phyloP scores from a whole-genome alignment of 495 filamentous ascomycete species.

The Astrothelium macrocarpum region DNA sequence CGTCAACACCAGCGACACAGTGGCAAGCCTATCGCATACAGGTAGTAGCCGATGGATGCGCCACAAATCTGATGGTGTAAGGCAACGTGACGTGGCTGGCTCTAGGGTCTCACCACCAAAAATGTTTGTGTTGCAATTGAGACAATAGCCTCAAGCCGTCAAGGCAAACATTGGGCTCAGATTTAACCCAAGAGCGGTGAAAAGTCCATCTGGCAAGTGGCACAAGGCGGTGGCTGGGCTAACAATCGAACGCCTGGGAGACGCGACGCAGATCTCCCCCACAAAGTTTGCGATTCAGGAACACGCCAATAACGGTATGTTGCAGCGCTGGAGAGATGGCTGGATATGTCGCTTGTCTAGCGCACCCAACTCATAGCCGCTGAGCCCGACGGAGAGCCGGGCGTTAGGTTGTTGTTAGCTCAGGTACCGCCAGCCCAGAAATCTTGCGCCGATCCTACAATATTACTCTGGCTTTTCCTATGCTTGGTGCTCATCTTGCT shows the following conservation, averaged over 20 bases:
- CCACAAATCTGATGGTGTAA: background rate
- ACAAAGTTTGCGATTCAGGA: background rate
- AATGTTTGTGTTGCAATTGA: background rate
- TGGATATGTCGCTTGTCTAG: background rate
- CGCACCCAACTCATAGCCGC: background rate
- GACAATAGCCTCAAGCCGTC: background rate
- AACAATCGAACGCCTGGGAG: background rate
- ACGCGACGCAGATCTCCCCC: background rate
- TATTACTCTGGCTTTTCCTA: background rate
- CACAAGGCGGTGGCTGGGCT: background rate
- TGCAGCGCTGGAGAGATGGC: background rate
- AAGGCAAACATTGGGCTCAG: background rate
- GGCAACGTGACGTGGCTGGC: background rate
- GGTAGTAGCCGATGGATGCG: background rate
- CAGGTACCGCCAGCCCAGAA: background rate
- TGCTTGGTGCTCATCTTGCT: background rate
- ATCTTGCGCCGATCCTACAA: background rate
- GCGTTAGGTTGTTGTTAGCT: background rate
- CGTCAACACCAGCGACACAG: background rate
- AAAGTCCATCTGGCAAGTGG: background rate
- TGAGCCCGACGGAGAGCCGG: constrained; percentile 1
- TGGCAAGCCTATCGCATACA: background rate
- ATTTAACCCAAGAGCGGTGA: background rate
- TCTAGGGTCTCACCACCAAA: background rate
- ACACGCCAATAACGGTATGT: background rate